Percentiles rank a stretch among this genome's conserved stretches.
Evolutionary conservation across 768 basidiomycete species (phyloP).

Genomic region (Royoungia palumana): DNA sequence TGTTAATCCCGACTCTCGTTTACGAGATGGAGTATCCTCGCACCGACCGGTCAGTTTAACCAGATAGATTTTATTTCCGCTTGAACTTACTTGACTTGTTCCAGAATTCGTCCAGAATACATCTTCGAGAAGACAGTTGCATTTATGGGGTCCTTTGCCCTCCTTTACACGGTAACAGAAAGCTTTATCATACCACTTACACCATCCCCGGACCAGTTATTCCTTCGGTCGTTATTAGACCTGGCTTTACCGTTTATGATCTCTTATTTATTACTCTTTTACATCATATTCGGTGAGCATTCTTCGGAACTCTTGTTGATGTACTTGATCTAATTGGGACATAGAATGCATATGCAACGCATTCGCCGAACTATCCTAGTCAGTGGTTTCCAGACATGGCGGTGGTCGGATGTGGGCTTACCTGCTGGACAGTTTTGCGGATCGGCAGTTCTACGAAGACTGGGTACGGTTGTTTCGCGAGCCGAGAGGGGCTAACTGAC

Average conservation of each 20-base stretch:
- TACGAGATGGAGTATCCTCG: constrained; percentile 97
- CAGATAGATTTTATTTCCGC: not conserved
- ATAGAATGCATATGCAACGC: constrained; percentile 94
- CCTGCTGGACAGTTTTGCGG: constrained; percentile 69
- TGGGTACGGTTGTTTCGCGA: constrained; percentile 52
- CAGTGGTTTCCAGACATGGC: constrained; percentile 23
- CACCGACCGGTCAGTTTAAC: constrained; percentile 62
- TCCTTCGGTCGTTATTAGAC: constrained; percentile 75
- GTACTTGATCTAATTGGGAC: constrained; percentile 1
- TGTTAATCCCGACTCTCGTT: constrained; percentile 87
- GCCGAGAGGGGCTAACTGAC: not conserved
- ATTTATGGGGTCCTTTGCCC: constrained; percentile 92
- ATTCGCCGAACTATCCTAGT: constrained; percentile 92
- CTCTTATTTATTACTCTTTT: constrained; percentile 82
- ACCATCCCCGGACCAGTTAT: constrained; percentile 64
- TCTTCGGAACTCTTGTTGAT: not conserved
- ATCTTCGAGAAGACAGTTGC: constrained; percentile 65
- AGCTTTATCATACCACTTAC: constrained; percentile 88
- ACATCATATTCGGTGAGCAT: constrained; percentile 71
- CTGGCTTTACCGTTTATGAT: constrained; percentile 93
- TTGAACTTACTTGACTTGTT: not conserved
- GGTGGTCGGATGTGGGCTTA: constrained; percentile 2
- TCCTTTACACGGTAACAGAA: constrained; percentile 92
- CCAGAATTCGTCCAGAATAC: constrained; percentile 45
- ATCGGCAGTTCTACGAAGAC: constrained; percentile 95